Conservation (phyloP, 1,284 basidiomycete genomes). For the Cutaneotrichosporon cavernicola region DNA sequence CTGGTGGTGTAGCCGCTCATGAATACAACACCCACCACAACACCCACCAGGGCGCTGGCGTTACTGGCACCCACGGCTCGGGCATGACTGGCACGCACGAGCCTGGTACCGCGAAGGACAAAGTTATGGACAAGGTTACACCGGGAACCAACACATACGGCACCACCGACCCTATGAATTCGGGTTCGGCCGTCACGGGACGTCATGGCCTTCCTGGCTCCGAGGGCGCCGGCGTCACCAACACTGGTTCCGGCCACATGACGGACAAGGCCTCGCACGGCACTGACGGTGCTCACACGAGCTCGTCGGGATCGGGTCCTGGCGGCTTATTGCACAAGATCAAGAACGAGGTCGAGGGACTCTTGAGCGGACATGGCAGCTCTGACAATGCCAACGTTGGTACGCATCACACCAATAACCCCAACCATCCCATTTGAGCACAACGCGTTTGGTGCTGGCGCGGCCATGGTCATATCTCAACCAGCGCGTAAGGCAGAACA, state of each 20-base stretch:
- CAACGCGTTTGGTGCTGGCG: not conserved
- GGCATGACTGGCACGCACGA: not conserved
- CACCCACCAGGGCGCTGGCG: not conserved
- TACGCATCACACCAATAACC: not conserved
- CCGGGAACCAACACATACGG: not conserved
- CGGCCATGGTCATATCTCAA: no score
- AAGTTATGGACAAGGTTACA: not conserved
- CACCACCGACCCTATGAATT: not conserved
- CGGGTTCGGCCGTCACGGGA: not conserved
- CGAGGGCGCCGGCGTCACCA: not conserved
- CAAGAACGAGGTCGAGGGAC: not conserved
- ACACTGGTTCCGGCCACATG: not conserved
- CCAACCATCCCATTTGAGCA: not conserved
- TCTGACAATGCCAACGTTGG: not conserved
- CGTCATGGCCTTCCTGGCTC: not conserved
- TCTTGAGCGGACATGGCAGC: not conserved
- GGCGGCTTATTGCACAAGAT: not conserved
- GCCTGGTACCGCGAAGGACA: not conserved
- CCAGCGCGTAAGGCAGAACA: no score
- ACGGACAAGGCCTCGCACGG: not conserved
- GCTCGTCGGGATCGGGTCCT: not conserved
- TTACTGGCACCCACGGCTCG: not conserved
- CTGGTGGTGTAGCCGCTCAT: constrained; percentile 1
- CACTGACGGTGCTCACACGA: not conserved
- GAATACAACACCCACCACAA: constrained; percentile 6